These are phyloP conservation scores for Prunus mume DNA, from an alignment of 306 rosid genomes.

Conservation along the genomic window DNA sequence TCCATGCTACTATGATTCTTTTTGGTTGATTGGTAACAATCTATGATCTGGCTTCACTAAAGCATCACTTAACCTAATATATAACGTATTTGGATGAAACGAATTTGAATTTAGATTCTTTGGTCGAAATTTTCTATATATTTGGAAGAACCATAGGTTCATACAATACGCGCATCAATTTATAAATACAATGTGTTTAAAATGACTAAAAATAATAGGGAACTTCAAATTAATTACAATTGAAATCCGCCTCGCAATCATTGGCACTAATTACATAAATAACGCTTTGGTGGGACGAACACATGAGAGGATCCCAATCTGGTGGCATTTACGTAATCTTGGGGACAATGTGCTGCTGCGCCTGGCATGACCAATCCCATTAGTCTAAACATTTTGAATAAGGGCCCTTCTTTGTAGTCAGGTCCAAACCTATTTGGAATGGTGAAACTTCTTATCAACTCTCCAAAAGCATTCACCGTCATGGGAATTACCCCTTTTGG, in stretches of 20 bases:
- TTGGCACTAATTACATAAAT: not conserved
- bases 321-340: conserved; percentile 70
- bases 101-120: too few species aligned
- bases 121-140: not conserved
- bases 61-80: not conserved
- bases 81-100: too few species aligned
- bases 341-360: conserved; percentile 57
- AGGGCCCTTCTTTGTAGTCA: conserved; percentile 48
- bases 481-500: conserved; percentile 42
- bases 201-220: not conserved
- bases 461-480: conserved; percentile 44
- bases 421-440: conserved; percentile 39
- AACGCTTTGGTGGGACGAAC: not conserved
- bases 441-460: conserved; percentile 63
- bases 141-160: too few species aligned
- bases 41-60: not conserved
- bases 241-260: not conserved
- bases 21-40: not conserved
- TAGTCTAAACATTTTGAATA: conserved; percentile 45
- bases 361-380: conserved; percentile 58
- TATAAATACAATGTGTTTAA: not conserved
- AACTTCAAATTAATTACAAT: not conserved
- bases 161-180: too few species aligned
- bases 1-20: not conserved
- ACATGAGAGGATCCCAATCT: conserved; percentile 38